Base-by-base conservation (phyloP, 2,329 filamentous ascomycete species). In the Aureobasidium lini region DNA sequence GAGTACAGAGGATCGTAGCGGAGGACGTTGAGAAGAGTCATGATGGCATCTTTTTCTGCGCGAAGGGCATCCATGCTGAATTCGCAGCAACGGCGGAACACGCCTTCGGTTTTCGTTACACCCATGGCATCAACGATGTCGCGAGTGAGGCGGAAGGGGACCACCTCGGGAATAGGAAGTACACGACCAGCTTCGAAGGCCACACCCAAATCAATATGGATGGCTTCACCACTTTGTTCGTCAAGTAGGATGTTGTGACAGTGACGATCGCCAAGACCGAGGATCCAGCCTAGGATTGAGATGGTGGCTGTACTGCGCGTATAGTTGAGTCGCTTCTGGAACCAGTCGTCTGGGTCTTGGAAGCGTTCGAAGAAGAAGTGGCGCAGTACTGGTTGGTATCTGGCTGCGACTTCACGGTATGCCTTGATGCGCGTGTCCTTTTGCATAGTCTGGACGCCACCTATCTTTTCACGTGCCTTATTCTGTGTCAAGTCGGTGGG, bases 301-400 rank as follows among this genome's bases (percentile, higher is more conserved):
- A 97, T 93, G 4, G 93, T 92, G 0, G 94, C 94, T 0, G 93
- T 97, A 43, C 89, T 94, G 61, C 94, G 84, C 1, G 91, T 95
- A 70, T 99, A 99, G 6, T 93, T 91, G 9, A 96, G 82, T 6
- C 95, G 84, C 66, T 86, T 89, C 61, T 84, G 82, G 68, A 96
- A 99, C 94, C 94, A 99, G 66, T 95, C 92, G 69, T 99, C 93
- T 0, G 94, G 94, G 64, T 96, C 90, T 54, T 86, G 81, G 70
- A 96, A 99, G 62, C 88, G 84, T 71, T 99, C 94, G 79, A 96
- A 90, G 72, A 99, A 96, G 76, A 99, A 99, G 76, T 92, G 95
- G 60, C 88, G 85, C 86, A 99, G 89, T 4, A 97, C 94, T 0
- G 95, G 94, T 62, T 91, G 88, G 72, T 97, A 96, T 52, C 84